Base-by-base conservation (phyloP, 2,329 filamentous ascomycete species). In the Verticillium isaacii region DNA sequence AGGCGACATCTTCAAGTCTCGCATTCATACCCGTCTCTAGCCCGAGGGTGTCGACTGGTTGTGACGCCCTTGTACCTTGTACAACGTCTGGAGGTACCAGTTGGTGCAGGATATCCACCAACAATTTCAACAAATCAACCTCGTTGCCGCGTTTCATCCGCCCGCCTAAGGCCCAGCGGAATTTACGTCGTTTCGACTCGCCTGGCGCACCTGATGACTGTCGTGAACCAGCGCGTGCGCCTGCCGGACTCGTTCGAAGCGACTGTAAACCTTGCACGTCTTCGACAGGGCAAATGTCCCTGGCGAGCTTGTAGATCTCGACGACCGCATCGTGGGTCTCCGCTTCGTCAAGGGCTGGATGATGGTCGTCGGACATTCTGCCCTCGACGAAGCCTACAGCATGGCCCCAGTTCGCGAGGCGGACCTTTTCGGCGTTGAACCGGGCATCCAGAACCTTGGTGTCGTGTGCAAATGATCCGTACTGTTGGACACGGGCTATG, bases 321-420 rank as follows among this genome's bases (percentile, higher is more conserved):
- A 37, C 17, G 5, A 63, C 50, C 0, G 60, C 56, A 5, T 36
- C 1, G 0, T 32, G 34, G 8, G 32, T 60, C 11, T 62, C 7
- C 23, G 32, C 32, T 36, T 67, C 61, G 25, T 64, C 57, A 14
- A 67, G 60, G 5, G 59, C 62, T 23, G 60, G 11, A 36, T 68
- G 62, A 17, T 66, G 61, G 5, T 58, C 23, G 17, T 57, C 32
- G 2, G 54, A 25, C 29, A 60, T 23, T 55, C 36, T 37, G 14
- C 39, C 57, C 1, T 54, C 0, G 12, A 62, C 29, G 11, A 71
- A 25, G 0, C 70, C 70, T 2, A 71, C 67, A 1, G 37, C 39
- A 0, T 7, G 36, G 0, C 68, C 70, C 69, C 69, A 72, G 9
- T 63, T 41, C 23, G 67, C 65, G 4, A 72, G 61, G 4, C 64